These are phyloP conservation scores for Pseudozyma hubeiensis DNA, from an alignment of 1,284 basidiomycete genomes.

Conservation along the genomic window DNA sequence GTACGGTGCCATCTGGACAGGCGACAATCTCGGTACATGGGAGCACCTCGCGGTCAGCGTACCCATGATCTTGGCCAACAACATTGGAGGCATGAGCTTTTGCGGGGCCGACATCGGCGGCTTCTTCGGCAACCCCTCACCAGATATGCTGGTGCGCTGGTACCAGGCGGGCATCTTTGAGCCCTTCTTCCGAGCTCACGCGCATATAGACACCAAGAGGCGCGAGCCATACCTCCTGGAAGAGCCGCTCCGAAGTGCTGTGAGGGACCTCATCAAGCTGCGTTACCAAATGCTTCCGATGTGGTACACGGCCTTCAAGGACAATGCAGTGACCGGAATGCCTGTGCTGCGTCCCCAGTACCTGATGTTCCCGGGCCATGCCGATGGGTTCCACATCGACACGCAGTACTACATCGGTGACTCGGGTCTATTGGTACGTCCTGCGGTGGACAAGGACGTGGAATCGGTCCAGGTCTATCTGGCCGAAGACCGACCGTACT, in stretches of 20 bases:
- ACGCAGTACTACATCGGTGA: slow-evolving; percentile 94
- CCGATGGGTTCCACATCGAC: slow-evolving; percentile 85
- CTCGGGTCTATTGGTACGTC: slow-evolving; percentile 90
- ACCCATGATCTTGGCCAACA: slow-evolving; percentile 91
- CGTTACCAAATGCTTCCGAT: slow-evolving; percentile 89
- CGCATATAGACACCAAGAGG: slow-evolving; percentile 96
- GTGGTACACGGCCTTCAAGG: slow-evolving; percentile 93
- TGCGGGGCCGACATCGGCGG: slow-evolving; percentile 95
- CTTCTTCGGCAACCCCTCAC: slow-evolving; percentile 95
- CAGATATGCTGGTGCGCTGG: slow-evolving; percentile 96
- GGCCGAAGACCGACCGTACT: slow-evolving; percentile 92
- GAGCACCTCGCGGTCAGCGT: slow-evolving; percentile 93
- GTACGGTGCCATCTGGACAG: slow-evolving; percentile 98
- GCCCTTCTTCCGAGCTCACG: slow-evolving; percentile 98
- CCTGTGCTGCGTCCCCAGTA: slow-evolving; percentile 79
- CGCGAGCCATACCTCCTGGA: slow-evolving; percentile 94
- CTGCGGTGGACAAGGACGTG: slow-evolving; percentile 81
- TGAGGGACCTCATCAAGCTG: slow-evolving; percentile 83
- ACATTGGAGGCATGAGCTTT: slow-evolving; percentile 93
- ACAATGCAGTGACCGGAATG: slow-evolving; percentile 57
- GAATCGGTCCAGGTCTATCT: slow-evolving; percentile 83
- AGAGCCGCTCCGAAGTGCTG: slow-evolving; percentile 84
- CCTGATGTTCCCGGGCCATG: slow-evolving; percentile 88
- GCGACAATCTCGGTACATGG: slow-evolving; percentile 97
- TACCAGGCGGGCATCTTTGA: slow-evolving; percentile 94